Conservation (phyloP, 768 basidiomycete genomes). For the Suillus alpinus region DNA sequence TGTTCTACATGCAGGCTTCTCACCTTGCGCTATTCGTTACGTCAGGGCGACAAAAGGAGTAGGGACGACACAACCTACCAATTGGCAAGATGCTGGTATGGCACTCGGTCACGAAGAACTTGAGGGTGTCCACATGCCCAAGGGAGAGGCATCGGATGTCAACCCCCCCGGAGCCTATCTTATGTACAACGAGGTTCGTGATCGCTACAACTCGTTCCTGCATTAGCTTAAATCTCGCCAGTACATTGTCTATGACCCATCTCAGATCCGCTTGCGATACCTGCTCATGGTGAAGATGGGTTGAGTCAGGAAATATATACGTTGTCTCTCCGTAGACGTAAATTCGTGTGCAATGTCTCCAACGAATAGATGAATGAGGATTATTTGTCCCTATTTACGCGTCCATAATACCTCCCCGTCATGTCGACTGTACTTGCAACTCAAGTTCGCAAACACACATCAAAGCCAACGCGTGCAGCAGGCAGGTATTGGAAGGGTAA, state of each 20-base stretch:
- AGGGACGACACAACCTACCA: conserved; percentile 47
- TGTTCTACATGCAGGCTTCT: neutral
- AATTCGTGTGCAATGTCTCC: neutral
- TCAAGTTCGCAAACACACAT: conserved; percentile 61
- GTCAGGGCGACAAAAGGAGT: conserved; percentile 53
- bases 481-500: conserved; percentile 91
- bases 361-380: neutral
- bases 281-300: conserved; percentile 54
- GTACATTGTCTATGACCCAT: conserved; percentile 61
- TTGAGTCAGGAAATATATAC: conserved; percentile 1
- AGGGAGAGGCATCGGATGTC: conserved; percentile 41
- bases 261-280: conserved; percentile 58
- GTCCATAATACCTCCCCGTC: conserved; percentile 4
- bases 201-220: neutral
- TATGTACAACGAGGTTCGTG: conserved; percentile 56
- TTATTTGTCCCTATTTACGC: conserved; percentile 4
- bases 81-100: conserved; percentile 59
- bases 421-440: conserved; percentile 35
- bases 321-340: neutral
- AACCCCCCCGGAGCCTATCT: conserved; percentile 29
- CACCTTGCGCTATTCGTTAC: neutral
- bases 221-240: conserved; percentile 19
- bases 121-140: conserved; percentile 58
- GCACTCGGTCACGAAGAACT: conserved; percentile 48
- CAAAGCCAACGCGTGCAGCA: conserved; percentile 75